Evolutionary conservation across 106 monocot species (phyloP).

Genomic region (Allium sativum): DNA sequence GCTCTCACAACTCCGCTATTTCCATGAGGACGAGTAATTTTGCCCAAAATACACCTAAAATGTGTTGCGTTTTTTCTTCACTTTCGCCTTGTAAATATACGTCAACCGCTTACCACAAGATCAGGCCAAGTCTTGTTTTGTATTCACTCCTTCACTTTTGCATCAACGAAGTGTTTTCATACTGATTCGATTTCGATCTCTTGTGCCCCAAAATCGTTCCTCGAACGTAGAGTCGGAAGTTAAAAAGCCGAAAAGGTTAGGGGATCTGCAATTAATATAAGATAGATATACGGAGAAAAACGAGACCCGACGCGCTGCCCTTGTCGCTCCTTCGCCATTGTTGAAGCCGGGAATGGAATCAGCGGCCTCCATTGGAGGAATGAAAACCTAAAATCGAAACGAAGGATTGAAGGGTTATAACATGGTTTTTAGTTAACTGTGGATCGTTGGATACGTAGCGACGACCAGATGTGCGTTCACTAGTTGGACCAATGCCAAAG

Average conservation of each 20-base stretch:
- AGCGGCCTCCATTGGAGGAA: too few species aligned
- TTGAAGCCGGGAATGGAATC: not conserved
- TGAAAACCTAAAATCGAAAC: too few species aligned
- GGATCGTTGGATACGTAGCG: too few species aligned
- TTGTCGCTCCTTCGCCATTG: slow-evolving; percentile 41
- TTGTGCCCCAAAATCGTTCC: slow-evolving; percentile 83
- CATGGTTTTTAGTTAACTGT: too few species aligned
- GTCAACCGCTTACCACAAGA: slow-evolving; percentile 58
- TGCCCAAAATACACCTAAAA: slow-evolving; percentile 69
- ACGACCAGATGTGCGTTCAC: too few species aligned
- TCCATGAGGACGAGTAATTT: slow-evolving; percentile 64
- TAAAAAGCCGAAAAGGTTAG: not conserved
- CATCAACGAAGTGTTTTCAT: slow-evolving; percentile 65
- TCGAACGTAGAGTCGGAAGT: slow-evolving; percentile 53
- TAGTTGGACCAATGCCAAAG: too few species aligned
- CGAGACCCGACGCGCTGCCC: slow-evolving; percentile 45
- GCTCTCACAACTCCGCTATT: slow-evolving; percentile 72
- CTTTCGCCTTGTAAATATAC: slow-evolving; percentile 84
- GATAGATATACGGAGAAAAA: not conserved
- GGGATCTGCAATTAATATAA: not conserved
- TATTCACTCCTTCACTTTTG: slow-evolving; percentile 81
- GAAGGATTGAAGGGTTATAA: too few species aligned
- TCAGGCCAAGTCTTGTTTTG: slow-evolving; percentile 65
- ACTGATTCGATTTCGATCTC: slow-evolving; percentile 70
- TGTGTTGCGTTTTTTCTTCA: slow-evolving; percentile 53